phyloP scores from a whole-genome alignment of 2,329 filamentous ascomycete genomes.

The Xylariaceae sp. region DNA sequence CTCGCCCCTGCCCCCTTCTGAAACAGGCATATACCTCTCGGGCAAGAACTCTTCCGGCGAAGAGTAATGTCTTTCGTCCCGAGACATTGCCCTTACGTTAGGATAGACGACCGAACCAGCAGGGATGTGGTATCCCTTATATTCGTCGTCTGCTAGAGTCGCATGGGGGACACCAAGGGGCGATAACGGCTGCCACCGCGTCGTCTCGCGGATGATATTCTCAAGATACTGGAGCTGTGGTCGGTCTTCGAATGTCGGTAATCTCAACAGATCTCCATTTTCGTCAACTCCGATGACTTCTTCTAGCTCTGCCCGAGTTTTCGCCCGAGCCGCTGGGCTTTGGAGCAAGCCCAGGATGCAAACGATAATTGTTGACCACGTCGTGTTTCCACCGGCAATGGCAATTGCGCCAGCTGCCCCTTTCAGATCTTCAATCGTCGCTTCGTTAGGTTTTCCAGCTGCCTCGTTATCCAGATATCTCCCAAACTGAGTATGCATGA shows the following conservation, averaged over 20 bases:
- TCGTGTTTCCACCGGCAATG: constrained; percentile 30
- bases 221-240: constrained; percentile 35
- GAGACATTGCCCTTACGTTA: constrained; percentile 39
- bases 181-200: constrained; percentile 32
- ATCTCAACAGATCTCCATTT: constrained; percentile 19
- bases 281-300: constrained; percentile 30
- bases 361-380: constrained; percentile 28
- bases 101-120: constrained; percentile 39
- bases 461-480: constrained; percentile 10
- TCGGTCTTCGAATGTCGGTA: constrained; percentile 33
- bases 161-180: constrained; percentile 38
- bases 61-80: constrained; percentile 27
- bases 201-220: constrained; percentile 38
- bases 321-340: constrained; percentile 36
- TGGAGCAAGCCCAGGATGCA: constrained; percentile 40
- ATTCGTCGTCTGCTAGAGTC: constrained; percentile 36
- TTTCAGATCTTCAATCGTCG: constrained; percentile 14
- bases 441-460: constrained; percentile 8
- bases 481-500: constrained; percentile 11
- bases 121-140: constrained; percentile 43
- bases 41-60: constrained; percentile 33
- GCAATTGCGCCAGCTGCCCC: constrained; percentile 13
- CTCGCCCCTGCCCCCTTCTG: constrained; percentile 25
- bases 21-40: constrained; percentile 25
- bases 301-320: constrained; percentile 32